A percentile compares a stretch with the other conserved stretches of the same genome.
Conservation (phyloP, 73 alveolate genomes). For the Durusdinium trenchii region DNA sequence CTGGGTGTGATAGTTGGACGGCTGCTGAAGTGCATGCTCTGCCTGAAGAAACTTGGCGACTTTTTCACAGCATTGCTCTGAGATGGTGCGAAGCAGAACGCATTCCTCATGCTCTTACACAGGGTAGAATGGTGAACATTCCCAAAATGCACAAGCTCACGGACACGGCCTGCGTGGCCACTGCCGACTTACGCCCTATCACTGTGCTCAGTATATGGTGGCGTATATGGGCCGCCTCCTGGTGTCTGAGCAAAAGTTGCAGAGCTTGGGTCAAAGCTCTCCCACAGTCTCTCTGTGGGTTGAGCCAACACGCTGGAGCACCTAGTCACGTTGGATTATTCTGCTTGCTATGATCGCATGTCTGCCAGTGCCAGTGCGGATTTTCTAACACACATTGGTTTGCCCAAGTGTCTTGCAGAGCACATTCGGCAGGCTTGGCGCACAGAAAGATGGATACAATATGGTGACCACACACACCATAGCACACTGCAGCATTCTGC, state of each 20-base stretch:
- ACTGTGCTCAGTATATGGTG: constrained; percentile 44
- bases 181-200: constrained; percentile 14
- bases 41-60: neutral
- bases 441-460: constrained; percentile 29
- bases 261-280: neutral
- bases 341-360: constrained; percentile 7
- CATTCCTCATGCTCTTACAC: neutral
- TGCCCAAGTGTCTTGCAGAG: neutral
- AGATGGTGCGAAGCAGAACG: neutral
- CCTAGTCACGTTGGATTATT: constrained; percentile 40
- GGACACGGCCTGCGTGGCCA: neutral
- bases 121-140: neutral
- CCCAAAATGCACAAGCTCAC: neutral
- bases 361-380: neutral
- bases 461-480: constrained; percentile 10
- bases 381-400: neutral
- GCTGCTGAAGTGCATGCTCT: neutral
- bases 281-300: neutral
- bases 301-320: neutral
- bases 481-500: neutral
- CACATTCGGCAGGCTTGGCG: neutral
- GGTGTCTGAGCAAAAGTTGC: neutral
- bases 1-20: constrained; percentile 34
- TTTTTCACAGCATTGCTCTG: neutral
- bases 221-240: constrained; percentile 5